Base-by-base conservation (phyloP, 1,284 basidiomycete species). In the Rhodofomes roseus region DNA sequence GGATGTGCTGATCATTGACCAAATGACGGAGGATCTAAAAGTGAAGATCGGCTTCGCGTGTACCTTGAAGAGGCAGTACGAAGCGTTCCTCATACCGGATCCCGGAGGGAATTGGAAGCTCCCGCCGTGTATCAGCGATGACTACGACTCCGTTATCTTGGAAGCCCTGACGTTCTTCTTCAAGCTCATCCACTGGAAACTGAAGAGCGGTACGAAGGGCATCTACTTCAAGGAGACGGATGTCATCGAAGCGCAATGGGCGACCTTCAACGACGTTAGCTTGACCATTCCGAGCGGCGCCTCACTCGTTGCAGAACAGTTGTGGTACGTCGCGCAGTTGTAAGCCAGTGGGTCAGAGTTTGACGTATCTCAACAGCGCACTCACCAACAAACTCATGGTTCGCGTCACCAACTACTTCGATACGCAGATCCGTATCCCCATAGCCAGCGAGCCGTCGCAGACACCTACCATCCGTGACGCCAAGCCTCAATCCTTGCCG, bases 221-320 rank as follows among this genome's bases (percentile, higher is more conserved):
- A 92, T 96, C 56, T 93, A 96, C 74, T 97, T 98, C 78, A 96
- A 97, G 69, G 96, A 99, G 78, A 98, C 96, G 0, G 97, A 99
- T 70, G 88, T 98, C 25, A 82, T 99, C 34, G 97, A 99, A 72
- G 90, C 91, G 23, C 96, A 99, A 68, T 98, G 96, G 93, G 88
- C 90, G 44, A 97, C 97, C 46, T 88, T 99, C 73, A 95, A 93
- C 67, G 93, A 94, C 70, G 95, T 98, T 46, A 95, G 95, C 56
- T 81, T 95, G 71, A 92, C 90, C 41, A 90, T 96, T 23, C 82
- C 89, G 23, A 94, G 94, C 12, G 97, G 95, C 27, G 95, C 97
- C 44, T 78, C 92, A 59, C 80, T 98, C 16, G 95, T 99, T 5
- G 96, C 96, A 12, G 95, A 98, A 74, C 92, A 96, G 68, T 84